A percentile compares a stretch with the other conserved stretches of the same genome.
phyloP scores from a whole-genome alignment of 768 basidiomycete genomes.

The Auricularia sp. region DNA sequence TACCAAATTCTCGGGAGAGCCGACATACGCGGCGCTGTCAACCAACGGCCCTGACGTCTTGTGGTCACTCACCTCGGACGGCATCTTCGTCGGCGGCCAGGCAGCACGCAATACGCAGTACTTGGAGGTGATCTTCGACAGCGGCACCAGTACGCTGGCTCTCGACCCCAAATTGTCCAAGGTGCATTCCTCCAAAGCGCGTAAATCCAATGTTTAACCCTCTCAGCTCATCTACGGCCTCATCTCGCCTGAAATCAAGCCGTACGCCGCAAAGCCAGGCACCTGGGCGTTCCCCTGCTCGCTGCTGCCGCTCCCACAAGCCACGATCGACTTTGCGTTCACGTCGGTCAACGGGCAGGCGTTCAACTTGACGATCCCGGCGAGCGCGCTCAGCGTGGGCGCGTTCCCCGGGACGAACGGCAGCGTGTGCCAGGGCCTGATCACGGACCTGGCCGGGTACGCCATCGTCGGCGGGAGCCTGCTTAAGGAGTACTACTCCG shows the following conservation, averaged over 20 bases:
- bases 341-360: slow-evolving; percentile 34
- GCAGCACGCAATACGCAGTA: slow-evolving; percentile 32
- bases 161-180: slow-evolving; percentile 41
- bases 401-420: slow-evolving; percentile 39
- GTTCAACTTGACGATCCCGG: slow-evolving; percentile 51
- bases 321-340: slow-evolving; percentile 42
- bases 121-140: slow-evolving; percentile 45
- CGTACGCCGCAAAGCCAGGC: slow-evolving; percentile 38
- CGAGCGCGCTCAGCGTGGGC: slow-evolving; percentile 46
- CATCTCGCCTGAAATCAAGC: slow-evolving; percentile 47
- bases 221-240: slow-evolving; percentile 42
- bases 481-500: slow-evolving; percentile 50
- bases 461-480: slow-evolving; percentile 43
- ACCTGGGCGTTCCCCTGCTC: slow-evolving; percentile 46
- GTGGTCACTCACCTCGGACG: slow-evolving; percentile 39
- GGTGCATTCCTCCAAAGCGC: slow-evolving; percentile 15
- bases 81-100: slow-evolving; percentile 42
- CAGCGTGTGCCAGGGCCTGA: slow-evolving; percentile 42
- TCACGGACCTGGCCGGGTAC: slow-evolving; percentile 42
- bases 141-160: slow-evolving; percentile 45
- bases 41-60: slow-evolving; percentile 7
- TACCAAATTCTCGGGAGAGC: slow-evolving; percentile 31
- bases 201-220: neutral
- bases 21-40: neutral
- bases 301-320: slow-evolving; percentile 35